These are phyloP conservation scores for Kappamyces sp. DNA, from an alignment of 192 early-diverging fungal species.

Conservation along the genomic window DNA sequence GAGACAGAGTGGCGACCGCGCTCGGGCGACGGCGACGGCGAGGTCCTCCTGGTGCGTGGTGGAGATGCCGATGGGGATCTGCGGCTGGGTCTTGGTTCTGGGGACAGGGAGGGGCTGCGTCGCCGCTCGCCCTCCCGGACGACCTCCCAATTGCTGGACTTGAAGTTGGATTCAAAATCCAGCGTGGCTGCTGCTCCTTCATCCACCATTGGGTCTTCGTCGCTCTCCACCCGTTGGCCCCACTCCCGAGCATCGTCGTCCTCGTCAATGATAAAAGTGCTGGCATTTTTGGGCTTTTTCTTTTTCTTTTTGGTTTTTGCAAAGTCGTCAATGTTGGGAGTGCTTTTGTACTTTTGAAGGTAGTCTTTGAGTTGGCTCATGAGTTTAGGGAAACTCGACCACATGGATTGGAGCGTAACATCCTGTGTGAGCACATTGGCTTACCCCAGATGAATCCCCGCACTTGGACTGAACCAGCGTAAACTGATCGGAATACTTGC, in stretches of 20 bases:
- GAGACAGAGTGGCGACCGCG: not conserved
- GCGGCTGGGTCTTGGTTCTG: not conserved
- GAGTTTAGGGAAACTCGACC: too few species aligned
- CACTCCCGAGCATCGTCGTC: not conserved
- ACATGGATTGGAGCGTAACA: too few species aligned
- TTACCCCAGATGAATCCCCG: too few species aligned
- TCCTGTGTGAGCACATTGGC: too few species aligned
- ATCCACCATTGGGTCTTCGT: slow-evolving; percentile 24
- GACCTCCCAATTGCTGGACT: slow-evolving; percentile 22
- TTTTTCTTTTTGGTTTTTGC: slow-evolving; percentile 20
- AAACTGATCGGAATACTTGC: too few species aligned
- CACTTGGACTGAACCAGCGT: too few species aligned
- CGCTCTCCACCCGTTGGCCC: slow-evolving; percentile 21
- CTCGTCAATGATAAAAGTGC: slow-evolving; percentile 21
- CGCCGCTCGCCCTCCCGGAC: slow-evolving; percentile 28
- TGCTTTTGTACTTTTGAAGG: not conserved
- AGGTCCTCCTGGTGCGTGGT: slow-evolving; percentile 8
- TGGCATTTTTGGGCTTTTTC: slow-evolving; percentile 14
- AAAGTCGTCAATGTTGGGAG: not conserved
- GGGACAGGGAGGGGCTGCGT: not conserved
- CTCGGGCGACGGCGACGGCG: slow-evolving; percentile 21
- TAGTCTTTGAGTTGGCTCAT: too few species aligned
- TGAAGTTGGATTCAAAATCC: slow-evolving; percentile 21
- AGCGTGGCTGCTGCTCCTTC: slow-evolving; percentile 10
- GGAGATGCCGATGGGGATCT: slow-evolving; percentile 22